Conservation (phyloP, 2,329 filamentous ascomycete species). For the Truncatella angustata region DNA sequence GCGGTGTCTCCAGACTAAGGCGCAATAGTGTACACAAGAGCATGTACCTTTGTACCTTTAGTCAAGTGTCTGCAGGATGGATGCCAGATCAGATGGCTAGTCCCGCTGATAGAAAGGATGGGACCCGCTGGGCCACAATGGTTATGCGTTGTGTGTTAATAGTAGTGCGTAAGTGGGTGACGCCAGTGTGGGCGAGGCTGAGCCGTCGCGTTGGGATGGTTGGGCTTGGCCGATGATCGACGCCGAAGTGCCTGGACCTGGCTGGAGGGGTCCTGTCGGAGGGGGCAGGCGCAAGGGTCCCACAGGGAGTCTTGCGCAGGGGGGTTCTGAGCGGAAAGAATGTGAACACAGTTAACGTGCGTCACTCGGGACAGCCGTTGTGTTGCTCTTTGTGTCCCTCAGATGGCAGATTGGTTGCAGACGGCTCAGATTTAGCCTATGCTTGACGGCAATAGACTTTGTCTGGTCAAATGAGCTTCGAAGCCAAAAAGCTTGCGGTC, state of each 20-base stretch:
- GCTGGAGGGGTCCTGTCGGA: slow-evolving; percentile 4
- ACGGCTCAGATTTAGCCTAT: no score
- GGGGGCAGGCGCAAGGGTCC: neutral
- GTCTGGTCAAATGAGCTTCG: neutral
- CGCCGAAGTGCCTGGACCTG: slow-evolving; percentile 12
- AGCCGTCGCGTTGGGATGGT: slow-evolving; percentile 18
- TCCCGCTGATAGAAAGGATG: slow-evolving; percentile 6
- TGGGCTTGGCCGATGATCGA: slow-evolving; percentile 13
- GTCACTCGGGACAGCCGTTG: neutral
- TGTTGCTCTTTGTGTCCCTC: neutral
- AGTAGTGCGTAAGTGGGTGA: slow-evolving; percentile 25
- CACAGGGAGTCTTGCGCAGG: neutral
- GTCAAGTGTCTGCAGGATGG: neutral
- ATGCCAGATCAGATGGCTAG: slow-evolving; percentile 7
- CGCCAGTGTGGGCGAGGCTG: slow-evolving; percentile 31
- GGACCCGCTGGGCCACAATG: slow-evolving; percentile 11
- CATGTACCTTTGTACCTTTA: neutral
- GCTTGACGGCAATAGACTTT: slow-evolving; percentile 2
- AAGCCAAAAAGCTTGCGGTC: slow-evolving; percentile 1
- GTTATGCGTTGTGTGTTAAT: slow-evolving; percentile 21
- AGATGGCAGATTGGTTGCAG: no score
- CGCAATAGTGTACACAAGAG: slow-evolving; percentile 17
- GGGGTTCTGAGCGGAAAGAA: neutral
- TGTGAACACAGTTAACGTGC: neutral
- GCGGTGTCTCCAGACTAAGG: slow-evolving; percentile 24